Conservation (phyloP, 1,139 yeast species). For the Candida dubliniensis region DNA sequence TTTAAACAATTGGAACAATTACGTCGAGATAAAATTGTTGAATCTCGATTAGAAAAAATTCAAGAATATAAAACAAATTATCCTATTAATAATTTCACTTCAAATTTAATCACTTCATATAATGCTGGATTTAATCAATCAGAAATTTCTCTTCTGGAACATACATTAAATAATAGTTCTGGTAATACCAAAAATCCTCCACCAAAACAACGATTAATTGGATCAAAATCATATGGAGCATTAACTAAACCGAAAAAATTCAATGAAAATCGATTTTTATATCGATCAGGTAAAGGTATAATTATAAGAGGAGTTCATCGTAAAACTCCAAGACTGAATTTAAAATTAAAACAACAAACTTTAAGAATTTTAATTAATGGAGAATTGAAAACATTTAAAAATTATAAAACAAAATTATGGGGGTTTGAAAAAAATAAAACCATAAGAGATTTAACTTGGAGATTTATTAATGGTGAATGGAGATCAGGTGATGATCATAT, state of each 20-base stretch:
- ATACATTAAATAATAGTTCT: slow-evolving; percentile 31
- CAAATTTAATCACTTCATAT: slow-evolving; percentile 16
- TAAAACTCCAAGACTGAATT: slow-evolving; percentile 45
- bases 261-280: slow-evolving; percentile 13
- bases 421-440: slow-evolving; percentile 73
- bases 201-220: slow-evolving; percentile 33
- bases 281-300: slow-evolving; percentile 44
- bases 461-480: slow-evolving; percentile 72
- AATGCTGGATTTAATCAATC: slow-evolving; percentile 20
- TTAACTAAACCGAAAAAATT: slow-evolving; percentile 17
- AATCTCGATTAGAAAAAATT: slow-evolving; percentile 45
- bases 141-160: slow-evolving; percentile 23
- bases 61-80: slow-evolving; percentile 37
- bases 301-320: slow-evolving; percentile 62
- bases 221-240: slow-evolving; percentile 38
- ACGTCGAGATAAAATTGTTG: slow-evolving; percentile 33
- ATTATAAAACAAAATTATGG: slow-evolving; percentile 82
- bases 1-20: slow-evolving; percentile 35
- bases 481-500: slow-evolving; percentile 79
- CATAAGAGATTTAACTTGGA: slow-evolving; percentile 60
- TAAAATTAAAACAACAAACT: slow-evolving; percentile 53
- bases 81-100: slow-evolving; percentile 25
- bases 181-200: slow-evolving; percentile 39
- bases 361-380: slow-evolving; percentile 67
- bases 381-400: slow-evolving; percentile 54